Evolutionary conservation across 2,329 filamentous ascomycete genomes (phyloP).

Genomic region (Claviceps sp.): DNA sequence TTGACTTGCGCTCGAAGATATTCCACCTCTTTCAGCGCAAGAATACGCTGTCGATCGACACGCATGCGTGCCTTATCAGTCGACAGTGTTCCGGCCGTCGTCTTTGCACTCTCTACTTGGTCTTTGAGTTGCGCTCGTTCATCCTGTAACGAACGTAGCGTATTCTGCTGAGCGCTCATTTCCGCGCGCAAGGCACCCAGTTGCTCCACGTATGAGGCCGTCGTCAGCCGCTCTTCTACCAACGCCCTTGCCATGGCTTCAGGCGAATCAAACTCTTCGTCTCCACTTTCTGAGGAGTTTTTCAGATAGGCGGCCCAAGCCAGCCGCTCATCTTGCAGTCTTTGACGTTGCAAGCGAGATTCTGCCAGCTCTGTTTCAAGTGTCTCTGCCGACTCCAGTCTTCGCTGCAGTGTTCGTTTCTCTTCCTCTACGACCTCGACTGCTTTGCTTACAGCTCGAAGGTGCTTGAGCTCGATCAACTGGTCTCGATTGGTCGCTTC

Average conservation of each 20-base stretch:
- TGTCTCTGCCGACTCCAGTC: slow-evolving; percentile 59
- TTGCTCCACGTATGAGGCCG: slow-evolving; percentile 65
- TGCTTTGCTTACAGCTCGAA: slow-evolving; percentile 72
- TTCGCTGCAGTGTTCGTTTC: slow-evolving; percentile 70
- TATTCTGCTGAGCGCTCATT: slow-evolving; percentile 60
- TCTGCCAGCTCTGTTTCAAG: slow-evolving; percentile 68
- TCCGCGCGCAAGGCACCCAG: slow-evolving; percentile 71
- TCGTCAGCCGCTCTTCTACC: slow-evolving; percentile 68
- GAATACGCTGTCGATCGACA: slow-evolving; percentile 69
- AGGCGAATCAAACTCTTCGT: slow-evolving; percentile 73
- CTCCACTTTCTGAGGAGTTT: slow-evolving; percentile 45
- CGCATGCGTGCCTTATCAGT: slow-evolving; percentile 59
- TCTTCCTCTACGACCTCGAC: slow-evolving; percentile 92
- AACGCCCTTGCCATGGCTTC: slow-evolving; percentile 77
- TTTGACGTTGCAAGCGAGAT: slow-evolving; percentile 66
- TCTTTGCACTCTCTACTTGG: slow-evolving; percentile 59
- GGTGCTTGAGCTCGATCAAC: slow-evolving; percentile 62
- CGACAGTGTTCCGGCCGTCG: slow-evolving; percentile 29
- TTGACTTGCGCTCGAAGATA: slow-evolving; percentile 87
- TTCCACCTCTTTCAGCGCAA: slow-evolving; percentile 86
- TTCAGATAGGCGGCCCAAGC: slow-evolving; percentile 82
- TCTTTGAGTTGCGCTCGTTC: slow-evolving; percentile 51
- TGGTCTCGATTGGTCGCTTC: slow-evolving; percentile 75
- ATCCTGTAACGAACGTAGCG: slow-evolving; percentile 56
- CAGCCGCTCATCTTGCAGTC: slow-evolving; percentile 75